A percentile compares a stretch with the other conserved stretches of the same genome.
These are phyloP conservation scores for Vitis cinerea DNA, from an alignment of 164 flowering plant species.

Conservation along the genomic window DNA sequence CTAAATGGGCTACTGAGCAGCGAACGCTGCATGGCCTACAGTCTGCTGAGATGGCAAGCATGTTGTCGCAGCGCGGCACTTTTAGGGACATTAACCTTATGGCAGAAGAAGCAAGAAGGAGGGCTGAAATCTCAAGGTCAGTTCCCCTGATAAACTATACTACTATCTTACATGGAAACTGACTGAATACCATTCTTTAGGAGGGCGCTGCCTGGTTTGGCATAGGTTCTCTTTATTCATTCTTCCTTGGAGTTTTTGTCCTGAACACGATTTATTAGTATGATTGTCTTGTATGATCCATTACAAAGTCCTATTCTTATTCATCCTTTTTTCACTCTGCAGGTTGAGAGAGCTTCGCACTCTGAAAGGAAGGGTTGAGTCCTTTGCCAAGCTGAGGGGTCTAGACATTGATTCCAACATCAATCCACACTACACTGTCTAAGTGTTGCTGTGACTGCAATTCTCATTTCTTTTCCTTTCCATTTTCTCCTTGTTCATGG, in stretches of 20 bases:
- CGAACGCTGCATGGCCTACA: slow-evolving; percentile 63
- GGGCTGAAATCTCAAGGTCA: slow-evolving; percentile 85
- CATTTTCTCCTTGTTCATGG: not conserved
- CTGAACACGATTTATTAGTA: no score
- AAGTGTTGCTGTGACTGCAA: not conserved
- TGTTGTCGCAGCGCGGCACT: slow-evolving; percentile 31
- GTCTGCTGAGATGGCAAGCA: slow-evolving; percentile 32
- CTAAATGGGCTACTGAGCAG: slow-evolving; percentile 72
- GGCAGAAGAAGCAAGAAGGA: slow-evolving; percentile 81
- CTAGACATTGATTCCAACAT: slow-evolving; percentile 48
- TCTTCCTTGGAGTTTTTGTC: not conserved
- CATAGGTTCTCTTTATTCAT: no score
- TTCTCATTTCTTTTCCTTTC: not conserved
- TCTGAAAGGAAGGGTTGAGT: slow-evolving; percentile 71
- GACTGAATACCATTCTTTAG: not conserved
- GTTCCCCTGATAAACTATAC: not conserved
- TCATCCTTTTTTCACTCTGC: slow-evolving; percentile 9
- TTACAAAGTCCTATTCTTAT: not conserved
- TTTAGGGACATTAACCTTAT: slow-evolving; percentile 50
- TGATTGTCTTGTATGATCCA: not conserved
- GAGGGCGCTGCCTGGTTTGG: no score
- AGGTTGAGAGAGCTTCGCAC: slow-evolving; percentile 76
- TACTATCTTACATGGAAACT: not conserved
- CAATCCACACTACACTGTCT: slow-evolving; percentile 61
- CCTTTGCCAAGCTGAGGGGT: slow-evolving; percentile 61